Base-by-base conservation (phyloP, 2,329 filamentous ascomycete genomes). In the Trichoderma sp. region DNA sequence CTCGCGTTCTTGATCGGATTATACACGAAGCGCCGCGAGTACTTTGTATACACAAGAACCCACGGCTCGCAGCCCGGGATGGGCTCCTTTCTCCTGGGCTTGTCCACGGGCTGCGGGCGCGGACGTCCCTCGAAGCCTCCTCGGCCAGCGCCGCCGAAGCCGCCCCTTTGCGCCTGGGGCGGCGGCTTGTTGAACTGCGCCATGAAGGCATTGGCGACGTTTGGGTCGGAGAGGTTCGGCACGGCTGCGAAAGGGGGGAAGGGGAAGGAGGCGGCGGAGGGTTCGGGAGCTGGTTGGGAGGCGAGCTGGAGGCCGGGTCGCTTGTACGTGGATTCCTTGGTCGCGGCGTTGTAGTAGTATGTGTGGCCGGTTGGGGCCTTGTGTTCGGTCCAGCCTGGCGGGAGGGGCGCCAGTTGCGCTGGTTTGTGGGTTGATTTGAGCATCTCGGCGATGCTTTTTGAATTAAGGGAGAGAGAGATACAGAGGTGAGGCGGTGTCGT, bases 31-130 rank as follows among this genome's bases (percentile, higher is more conserved):
- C 93, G 86, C 65, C 95, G 84, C 24, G 92, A 91, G 68, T 94
- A 88, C 74, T 92, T 97, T 0, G 95, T 99, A 74, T 90, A 91
- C n/a, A 99, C 92, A 3, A 99, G 81, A 0, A 96, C 78, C 95
- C 95, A 99, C 17, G 93, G 91, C 71, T 90, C 89, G 71, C 88
- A 91, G 2, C 89, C 89, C 0, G 93, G 93, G 52, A 99, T 95
- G 6, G 83, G 74, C 64, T 90, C 85, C 74, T 91, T 93, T 30
- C 88, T 88, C 77, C 90, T 92, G 3, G 95, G 95, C 68, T 90
- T 89, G 75, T 98, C 95, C 52, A 84, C 78, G 0, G 88, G 90
- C 68, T 91, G 88, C n/a, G 84, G 85, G 51, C 83, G 82, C 39
- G 87, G 86, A 66, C 88, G 81, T 54, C 85, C 81, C 57, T 87